Percentiles rank a stretch among this genome's conserved stretches.
Evolutionary conservation across 2,329 filamentous ascomycete genomes (phyloP).

Genomic region (Clarireedia paspali): DNA sequence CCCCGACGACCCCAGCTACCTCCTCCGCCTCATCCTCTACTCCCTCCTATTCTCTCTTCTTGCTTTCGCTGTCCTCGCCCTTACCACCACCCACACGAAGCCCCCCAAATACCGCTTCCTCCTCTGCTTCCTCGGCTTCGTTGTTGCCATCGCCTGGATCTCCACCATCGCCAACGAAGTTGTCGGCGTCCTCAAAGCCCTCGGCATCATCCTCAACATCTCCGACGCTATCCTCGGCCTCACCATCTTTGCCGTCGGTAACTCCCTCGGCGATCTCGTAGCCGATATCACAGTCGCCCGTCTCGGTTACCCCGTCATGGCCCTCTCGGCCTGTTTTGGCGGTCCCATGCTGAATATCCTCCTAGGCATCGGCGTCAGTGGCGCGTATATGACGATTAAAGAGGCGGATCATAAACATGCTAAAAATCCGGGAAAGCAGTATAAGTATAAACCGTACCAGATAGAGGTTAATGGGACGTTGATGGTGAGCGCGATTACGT

Average conservation of each 20-base stretch:
- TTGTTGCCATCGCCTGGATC: slow-evolving; percentile 92
- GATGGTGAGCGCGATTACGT: slow-evolving; percentile 74
- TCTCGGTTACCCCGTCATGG: slow-evolving; percentile 95
- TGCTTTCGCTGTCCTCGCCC: slow-evolving; percentile 57
- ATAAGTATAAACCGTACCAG: slow-evolving; percentile 68
- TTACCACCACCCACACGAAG: slow-evolving; percentile 58
- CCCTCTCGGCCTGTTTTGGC: slow-evolving; percentile 88
- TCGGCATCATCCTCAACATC: slow-evolving; percentile 87
- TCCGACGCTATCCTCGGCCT: slow-evolving; percentile 91
- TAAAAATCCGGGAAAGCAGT: slow-evolving; percentile 57
- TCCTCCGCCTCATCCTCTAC: slow-evolving; percentile 51
- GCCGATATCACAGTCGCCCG: slow-evolving; percentile 91
- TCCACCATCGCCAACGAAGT: slow-evolving; percentile 93
- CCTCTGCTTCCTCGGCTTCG: slow-evolving; percentile 82
- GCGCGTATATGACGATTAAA: slow-evolving; percentile 76
- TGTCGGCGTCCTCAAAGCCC: slow-evolving; percentile 85
- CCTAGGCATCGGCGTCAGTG: slow-evolving; percentile 85
- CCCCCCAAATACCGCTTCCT: slow-evolving; percentile 68
- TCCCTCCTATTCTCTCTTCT: slow-evolving; percentile 63
- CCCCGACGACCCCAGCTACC: slow-evolving; percentile 45
- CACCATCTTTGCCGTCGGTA: slow-evolving; percentile 93
- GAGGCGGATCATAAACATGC: slow-evolving; percentile 57
- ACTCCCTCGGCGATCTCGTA: slow-evolving; percentile 88
- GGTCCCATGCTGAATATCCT: slow-evolving; percentile 97
- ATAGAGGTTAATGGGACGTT: slow-evolving; percentile 81